Percentiles rank a stretch among this genome's conserved stretches.
These are phyloP conservation scores for Sporothrix brunneoviolacea DNA, from an alignment of 2,329 filamentous ascomycete species.

Conservation along the genomic window DNA sequence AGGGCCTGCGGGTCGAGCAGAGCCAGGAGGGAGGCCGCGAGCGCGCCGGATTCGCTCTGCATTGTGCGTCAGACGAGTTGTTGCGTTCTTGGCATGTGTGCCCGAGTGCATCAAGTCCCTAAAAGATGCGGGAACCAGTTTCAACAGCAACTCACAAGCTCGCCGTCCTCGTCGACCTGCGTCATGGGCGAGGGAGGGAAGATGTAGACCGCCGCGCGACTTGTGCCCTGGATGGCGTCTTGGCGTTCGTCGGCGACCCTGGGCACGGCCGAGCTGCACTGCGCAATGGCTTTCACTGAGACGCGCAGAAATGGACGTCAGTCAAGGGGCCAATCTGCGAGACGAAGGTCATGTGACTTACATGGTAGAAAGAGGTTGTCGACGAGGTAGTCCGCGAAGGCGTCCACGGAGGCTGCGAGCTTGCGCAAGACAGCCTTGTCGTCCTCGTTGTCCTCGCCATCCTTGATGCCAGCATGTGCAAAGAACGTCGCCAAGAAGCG, in stretches of 20 bases:
- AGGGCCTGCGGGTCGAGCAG: no score
- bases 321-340: no score
- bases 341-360: background rate
- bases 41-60: no score
- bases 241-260: background rate
- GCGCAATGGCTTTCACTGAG: background rate
- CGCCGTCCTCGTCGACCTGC: background rate
- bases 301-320: background rate
- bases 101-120: no score
- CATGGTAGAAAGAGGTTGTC: background rate
- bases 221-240: background rate
- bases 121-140: no score
- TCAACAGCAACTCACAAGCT: background rate
- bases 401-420: background rate
- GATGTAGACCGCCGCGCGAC: background rate
- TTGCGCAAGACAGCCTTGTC: no score
- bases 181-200: constrained; percentile 14
- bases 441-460: no score
- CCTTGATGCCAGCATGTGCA: no score
- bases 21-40: no score
- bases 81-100: no score
- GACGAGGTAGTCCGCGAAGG: constrained; percentile 2
- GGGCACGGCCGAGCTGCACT: background rate
- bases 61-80: no score
- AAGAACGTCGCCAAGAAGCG: no score